Base-by-base conservation (phyloP, 257 asterid species). In the Catharanthus roseus region DNA sequence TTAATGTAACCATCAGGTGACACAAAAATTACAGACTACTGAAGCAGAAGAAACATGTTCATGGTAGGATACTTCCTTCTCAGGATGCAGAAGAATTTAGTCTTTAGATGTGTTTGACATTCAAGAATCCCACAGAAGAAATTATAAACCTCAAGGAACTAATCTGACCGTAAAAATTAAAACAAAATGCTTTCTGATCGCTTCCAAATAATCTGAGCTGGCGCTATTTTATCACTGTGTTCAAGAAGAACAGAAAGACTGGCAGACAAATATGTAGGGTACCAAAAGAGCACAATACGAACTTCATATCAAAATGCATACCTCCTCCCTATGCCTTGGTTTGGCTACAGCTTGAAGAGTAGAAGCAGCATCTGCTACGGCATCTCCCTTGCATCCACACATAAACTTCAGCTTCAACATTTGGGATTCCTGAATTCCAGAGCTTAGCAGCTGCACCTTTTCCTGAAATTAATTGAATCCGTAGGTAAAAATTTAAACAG, bases 371-470 rank as follows among this genome's bases (percentile, higher is more conserved):
- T n/a, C n/a, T n/a, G n/a, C n/a, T 71, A 57, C 54, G 74, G 61
- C 66, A 73, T 65, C 79, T 71, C 78, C 72, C 60, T 77, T 68
- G 44, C 70, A 62, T 21, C 64, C 62, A 64, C 86, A 77, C 67
- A 72, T 74, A 68, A 74, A 77, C 69, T 74, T 76, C 69, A 74
- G 75, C 72, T 78, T 82, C 76, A 87, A 79, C 60, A 58, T 62
- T 71, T 82, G 91, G 60, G 81, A 79, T 71, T 87, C 93, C 80
- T 78, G 85, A 72, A 81, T 72, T 79, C 91, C 88, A 68, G 89
- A 81, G 74, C 82, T 80, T 74, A 87, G 64, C 24, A 74, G 73
- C 63, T 84, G 84, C 71, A 82, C 74, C 73, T 75, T 89, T 81
- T 82, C 89, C 98, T 93, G 90, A 76, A 39, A 71, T 54, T 63